Evolutionary conservation across 2,329 filamentous ascomycete species (phyloP).

Genomic region (Fusarium sp.): DNA sequence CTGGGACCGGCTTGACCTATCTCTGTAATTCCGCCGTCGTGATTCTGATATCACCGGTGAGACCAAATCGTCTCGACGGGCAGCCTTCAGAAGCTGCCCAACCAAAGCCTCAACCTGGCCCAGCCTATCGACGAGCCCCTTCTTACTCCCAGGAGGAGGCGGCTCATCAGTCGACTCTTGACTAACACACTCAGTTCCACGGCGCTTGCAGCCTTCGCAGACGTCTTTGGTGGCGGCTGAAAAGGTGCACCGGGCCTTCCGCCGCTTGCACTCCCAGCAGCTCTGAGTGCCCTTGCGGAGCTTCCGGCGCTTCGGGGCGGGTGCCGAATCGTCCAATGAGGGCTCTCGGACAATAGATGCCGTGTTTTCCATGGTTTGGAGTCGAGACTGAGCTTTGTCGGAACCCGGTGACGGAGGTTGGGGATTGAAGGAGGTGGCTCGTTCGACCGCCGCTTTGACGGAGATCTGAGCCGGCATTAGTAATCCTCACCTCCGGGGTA

Average conservation of each 20-base stretch:
- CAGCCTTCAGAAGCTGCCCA: conserved; percentile 41
- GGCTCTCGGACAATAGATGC: neutral
- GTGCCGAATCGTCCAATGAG: conserved; percentile 7
- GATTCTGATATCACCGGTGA: neutral
- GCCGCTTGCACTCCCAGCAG: conserved; percentile 69
- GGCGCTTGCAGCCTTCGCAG: conserved; percentile 59
- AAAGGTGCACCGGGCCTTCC: conserved; percentile 65
- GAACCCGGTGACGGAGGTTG: neutral
- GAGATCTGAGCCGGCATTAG: conserved; percentile 17
- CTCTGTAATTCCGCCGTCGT: neutral
- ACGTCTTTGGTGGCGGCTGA: conserved; percentile 48
- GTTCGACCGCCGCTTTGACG: conserved; percentile 35
- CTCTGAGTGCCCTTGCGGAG: conserved; percentile 67
- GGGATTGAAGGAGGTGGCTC: neutral
- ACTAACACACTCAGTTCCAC: conserved; percentile 57
- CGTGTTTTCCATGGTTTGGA: conserved; percentile 20
- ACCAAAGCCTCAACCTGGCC: conserved; percentile 52
- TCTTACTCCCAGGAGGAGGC: conserved; percentile 19
- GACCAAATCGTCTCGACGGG: neutral
- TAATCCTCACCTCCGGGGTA: conserved; percentile 4
- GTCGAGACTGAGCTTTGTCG: neutral
- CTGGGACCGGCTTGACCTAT: neutral
- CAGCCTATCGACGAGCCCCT: conserved; percentile 46
- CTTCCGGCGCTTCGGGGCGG: conserved; percentile 35
- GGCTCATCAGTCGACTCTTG: conserved; percentile 59